These are phyloP conservation scores for Brassica incana DNA, from an alignment of 345 rosid genomes.

Conservation along the genomic window DNA sequence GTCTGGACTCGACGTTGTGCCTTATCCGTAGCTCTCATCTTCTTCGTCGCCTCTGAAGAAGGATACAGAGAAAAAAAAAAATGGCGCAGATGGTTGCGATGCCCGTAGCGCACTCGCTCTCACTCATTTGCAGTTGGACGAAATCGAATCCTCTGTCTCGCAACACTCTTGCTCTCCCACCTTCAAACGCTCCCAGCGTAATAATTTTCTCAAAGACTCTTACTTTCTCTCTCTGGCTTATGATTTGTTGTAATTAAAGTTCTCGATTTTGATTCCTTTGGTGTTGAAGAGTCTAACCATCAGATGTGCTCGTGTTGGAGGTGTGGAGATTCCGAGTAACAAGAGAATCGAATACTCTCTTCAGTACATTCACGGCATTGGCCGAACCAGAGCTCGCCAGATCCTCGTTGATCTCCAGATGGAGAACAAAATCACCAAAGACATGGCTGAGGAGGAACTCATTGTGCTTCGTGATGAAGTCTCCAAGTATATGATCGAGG, in stretches of 20 bases:
- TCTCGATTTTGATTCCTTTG: not conserved
- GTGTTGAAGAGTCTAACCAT: constrained; percentile 46
- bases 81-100: constrained; percentile 71
- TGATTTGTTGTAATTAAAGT: not conserved
- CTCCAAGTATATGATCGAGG: constrained; percentile 90
- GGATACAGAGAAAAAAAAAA: not conserved
- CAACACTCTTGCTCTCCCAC: constrained; percentile 47
- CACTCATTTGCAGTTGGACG: constrained; percentile 46
- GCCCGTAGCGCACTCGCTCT: constrained; percentile 64
- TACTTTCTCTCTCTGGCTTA: not conserved
- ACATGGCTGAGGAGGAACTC: constrained; percentile 83
- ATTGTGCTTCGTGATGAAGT: constrained; percentile 78
- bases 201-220: not conserved
- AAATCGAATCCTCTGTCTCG: constrained; percentile 41
- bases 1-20: not conserved
- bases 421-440: constrained; percentile 88
- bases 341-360: constrained; percentile 85
- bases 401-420: constrained; percentile 67
- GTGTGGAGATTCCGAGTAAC: constrained; percentile 81
- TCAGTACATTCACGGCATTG: constrained; percentile 90
- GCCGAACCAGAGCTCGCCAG: constrained; percentile 69
- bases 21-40: constrained; percentile 26
- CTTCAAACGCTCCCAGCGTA: constrained; percentile 51
- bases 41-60: not conserved
- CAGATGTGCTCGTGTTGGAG: constrained; percentile 82